Evolutionary conservation across 2,329 filamentous ascomycete genomes (phyloP), one percentile per base, ranked within the genome.

Genomic region (Neonectria coccinea): DNA sequence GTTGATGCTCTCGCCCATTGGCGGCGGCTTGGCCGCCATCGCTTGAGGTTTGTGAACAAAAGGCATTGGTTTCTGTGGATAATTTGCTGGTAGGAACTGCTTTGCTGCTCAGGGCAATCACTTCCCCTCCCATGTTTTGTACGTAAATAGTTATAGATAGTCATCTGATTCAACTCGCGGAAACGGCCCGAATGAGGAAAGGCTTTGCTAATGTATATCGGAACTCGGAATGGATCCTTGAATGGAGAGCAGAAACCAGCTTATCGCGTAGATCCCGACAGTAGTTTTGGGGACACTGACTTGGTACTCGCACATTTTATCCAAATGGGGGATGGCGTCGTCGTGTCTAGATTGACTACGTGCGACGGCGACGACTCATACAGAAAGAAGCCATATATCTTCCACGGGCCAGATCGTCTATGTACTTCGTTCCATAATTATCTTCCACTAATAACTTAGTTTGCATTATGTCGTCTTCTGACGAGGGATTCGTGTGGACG

Each of bases 401-500:
- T 45, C 20, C 18, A 25, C 14, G 20, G 14, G 14, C 4, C 8
- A 11, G 9, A 22, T 10, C 20, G 6, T 25, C 5, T 22, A 45
- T 22, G 20, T 22, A 22, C 10, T 10, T 5, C 20, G 11, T 25
- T 22, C 10, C 22, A 6, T 25, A 45, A 11, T 14, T 22, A 18
- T 45, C 20, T 45, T 22, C 27, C 27, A 9, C 9, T 29, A 29
- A 29, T 25, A 9, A 45, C 18, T 45, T 11, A 5, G 12, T 25
- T 45, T 11, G 5, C 20, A 45, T 2, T 2, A 67, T 70, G 67
- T 56, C 61, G 2, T 47, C 52, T 5, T 61, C 67, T n/a, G 51
- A 31, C 14, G 68, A 70, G 59, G 68, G 68, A 5, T 65, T 64
- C 45, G 16, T 70, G 0, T 70, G 67, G 68, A 67, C 65, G 7